These are phyloP conservation scores for Aristolochia fimbriata DNA, from an alignment of 164 flowering plant genomes.

Conservation along the genomic window DNA sequence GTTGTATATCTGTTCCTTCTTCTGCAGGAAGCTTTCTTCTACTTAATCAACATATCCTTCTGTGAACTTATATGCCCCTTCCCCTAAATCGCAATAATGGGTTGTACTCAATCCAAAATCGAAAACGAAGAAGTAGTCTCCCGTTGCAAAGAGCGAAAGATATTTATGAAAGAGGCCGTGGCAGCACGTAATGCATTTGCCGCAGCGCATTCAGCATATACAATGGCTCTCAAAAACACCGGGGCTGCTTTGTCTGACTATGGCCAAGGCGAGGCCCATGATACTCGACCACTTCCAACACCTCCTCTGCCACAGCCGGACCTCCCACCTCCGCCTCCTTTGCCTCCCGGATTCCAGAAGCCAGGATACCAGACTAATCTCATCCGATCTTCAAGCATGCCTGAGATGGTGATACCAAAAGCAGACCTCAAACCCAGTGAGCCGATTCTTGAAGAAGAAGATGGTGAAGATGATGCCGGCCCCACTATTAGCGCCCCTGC, in stretches of 20 bases:
- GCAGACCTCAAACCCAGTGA: conserved; percentile 9
- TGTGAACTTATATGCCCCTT: background rate
- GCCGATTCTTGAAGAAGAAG: conserved; percentile 28
- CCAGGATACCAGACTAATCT: conserved; percentile 15
- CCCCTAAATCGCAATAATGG: conserved; percentile 31
- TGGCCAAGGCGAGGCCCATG: conserved; percentile 52
- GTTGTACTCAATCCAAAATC: conserved; percentile 82
- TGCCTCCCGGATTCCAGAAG: conserved; percentile 23
- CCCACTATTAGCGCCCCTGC: conserved; percentile 26
- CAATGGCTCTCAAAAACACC: conserved; percentile 58
- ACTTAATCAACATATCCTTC: too few species aligned
- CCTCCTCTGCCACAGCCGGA: conserved; percentile 33
- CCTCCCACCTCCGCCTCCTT: conserved; percentile 64
- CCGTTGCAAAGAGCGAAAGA: conserved; percentile 67
- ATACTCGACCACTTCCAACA: conserved; percentile 28
- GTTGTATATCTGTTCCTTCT: too few species aligned
- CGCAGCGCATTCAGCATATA: conserved; percentile 63
- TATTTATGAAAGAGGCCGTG: conserved; percentile 58
- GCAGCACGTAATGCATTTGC: conserved; percentile 62
- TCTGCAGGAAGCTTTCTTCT: too few species aligned
- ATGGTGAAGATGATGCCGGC: conserved; percentile 21
- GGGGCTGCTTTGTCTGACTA: conserved; percentile 85
- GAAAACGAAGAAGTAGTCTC: conserved; percentile 80
- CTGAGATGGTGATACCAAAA: conserved; percentile 28
- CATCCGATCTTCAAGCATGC: conserved; percentile 57